A percentile compares a stretch with the other conserved stretches of the same genome.
phyloP scores from a whole-genome alignment of 2,329 filamentous ascomycete species.

The Xylaria sp. region DNA sequence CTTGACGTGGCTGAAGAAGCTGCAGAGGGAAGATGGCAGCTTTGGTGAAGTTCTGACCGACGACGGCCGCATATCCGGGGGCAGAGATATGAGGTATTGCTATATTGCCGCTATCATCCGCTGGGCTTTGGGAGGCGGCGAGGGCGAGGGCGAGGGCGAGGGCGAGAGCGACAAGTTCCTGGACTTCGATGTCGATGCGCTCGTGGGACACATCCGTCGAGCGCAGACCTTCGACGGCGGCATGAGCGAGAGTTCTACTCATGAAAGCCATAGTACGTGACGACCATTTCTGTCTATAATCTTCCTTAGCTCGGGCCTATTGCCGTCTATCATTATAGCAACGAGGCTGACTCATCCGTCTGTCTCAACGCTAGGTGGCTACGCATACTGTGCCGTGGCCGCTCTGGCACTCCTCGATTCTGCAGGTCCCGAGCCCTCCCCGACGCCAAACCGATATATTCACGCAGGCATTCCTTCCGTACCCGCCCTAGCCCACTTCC shows the following conservation, averaged over 20 bases:
- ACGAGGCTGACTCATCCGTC: neutral
- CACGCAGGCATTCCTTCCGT: slow-evolving; percentile 55
- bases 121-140: slow-evolving; percentile 79
- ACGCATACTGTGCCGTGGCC: slow-evolving; percentile 87
- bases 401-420: slow-evolving; percentile 80
- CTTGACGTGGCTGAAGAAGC: slow-evolving; percentile 75
- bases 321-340: neutral
- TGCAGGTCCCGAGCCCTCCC: slow-evolving; percentile 53
- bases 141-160: slow-evolving; percentile 67
- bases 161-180: slow-evolving; percentile 64
- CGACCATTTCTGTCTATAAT: neutral
- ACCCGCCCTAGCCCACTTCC: slow-evolving; percentile 59
- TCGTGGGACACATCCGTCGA: slow-evolving; percentile 75
- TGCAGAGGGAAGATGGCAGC: slow-evolving; percentile 87
- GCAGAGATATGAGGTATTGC: slow-evolving; percentile 86
- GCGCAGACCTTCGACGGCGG: slow-evolving; percentile 87
- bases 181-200: slow-evolving; percentile 78
- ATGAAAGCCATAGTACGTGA: slow-evolving; percentile 81
- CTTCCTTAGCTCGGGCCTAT: neutral
- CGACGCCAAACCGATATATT: slow-evolving; percentile 48
- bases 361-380: slow-evolving; percentile 70
- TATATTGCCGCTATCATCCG: slow-evolving; percentile 84
- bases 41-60: slow-evolving; percentile 84
- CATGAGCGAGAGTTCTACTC: slow-evolving; percentile 78
- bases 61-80: slow-evolving; percentile 72